These are phyloP conservation scores for Leucosporidium scottii DNA, from an alignment of 768 basidiomycete genomes.

Conservation along the genomic window DNA sequence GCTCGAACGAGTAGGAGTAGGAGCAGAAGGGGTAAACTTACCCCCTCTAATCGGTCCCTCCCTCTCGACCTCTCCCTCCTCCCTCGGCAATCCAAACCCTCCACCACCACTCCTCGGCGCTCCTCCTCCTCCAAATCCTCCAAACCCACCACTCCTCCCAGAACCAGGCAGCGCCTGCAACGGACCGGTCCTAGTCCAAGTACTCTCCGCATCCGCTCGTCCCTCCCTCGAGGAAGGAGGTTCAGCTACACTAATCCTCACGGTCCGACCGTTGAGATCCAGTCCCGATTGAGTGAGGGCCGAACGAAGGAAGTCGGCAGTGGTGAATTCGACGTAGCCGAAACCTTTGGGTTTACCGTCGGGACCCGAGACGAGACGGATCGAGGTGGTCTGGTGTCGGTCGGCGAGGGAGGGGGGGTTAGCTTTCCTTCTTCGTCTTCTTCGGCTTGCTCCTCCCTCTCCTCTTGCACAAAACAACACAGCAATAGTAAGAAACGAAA, in stretches of 20 bases:
- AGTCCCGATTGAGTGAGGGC: constrained; percentile 65
- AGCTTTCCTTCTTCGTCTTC: background rate
- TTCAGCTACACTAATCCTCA: constrained; percentile 92
- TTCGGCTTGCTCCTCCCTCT: too few relatives aligned
- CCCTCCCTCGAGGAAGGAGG: constrained; percentile 58
- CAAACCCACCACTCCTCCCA: constrained; percentile 50
- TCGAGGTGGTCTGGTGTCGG: constrained; percentile 58
- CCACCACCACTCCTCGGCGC: constrained; percentile 8
- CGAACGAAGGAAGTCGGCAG: constrained; percentile 74
- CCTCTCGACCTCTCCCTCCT: constrained; percentile 4
- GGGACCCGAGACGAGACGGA: constrained; percentile 86
- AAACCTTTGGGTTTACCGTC: constrained; percentile 97
- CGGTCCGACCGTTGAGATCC: constrained; percentile 66
- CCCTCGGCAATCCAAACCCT: constrained; percentile 28
- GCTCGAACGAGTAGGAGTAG: constrained; percentile 30
- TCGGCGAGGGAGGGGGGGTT: background rate
- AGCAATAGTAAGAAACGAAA: too few relatives aligned
- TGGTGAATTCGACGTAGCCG: constrained; percentile 93
- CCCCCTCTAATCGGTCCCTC: constrained; percentile 43
- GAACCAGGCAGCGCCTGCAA: constrained; percentile 21
- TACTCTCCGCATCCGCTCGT: constrained; percentile 50
- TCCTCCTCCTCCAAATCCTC: too few relatives aligned
- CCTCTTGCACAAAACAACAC: too few relatives aligned
- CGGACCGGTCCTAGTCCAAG: constrained; percentile 34
- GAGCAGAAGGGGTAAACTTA: constrained; percentile 33